Conservation (phyloP, 140 eudicot genomes). For the Stevia rebaudiana region DNA sequence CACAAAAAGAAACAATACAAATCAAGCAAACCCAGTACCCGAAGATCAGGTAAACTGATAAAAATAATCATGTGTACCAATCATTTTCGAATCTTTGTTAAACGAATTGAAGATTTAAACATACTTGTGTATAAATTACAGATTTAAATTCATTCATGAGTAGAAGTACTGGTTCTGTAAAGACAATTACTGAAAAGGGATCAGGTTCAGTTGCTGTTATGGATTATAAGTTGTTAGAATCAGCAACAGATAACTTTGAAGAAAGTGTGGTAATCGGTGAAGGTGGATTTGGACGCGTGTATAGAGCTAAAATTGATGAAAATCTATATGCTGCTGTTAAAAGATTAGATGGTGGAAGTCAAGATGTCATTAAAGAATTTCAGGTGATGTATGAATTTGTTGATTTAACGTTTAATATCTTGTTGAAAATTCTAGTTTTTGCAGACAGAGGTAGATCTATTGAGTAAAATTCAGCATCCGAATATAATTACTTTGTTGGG, state of each 20-base stretch:
- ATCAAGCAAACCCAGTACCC: constrained; percentile 22
- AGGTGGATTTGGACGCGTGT: constrained; percentile 77
- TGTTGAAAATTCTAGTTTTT: constrained; percentile 10
- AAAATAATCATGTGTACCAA: constrained; percentile 18
- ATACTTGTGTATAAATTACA: constrained; percentile 9
- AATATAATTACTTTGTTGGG: constrained; percentile 68
- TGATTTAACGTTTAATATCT: neutral
- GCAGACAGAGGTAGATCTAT: constrained; percentile 71
- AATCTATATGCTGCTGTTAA: constrained; percentile 56
- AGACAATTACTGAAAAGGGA: constrained; percentile 28
- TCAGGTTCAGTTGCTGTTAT: constrained; percentile 33
- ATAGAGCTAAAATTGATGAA: constrained; percentile 47
- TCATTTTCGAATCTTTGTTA: neutral
- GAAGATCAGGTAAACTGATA: constrained; percentile 14
- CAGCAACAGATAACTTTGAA: constrained; percentile 47
- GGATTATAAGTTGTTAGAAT: constrained; percentile 49
- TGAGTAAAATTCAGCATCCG: constrained; percentile 71
- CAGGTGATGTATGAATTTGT: constrained; percentile 34
- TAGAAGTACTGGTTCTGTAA: constrained; percentile 18
- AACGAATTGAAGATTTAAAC: neutral
- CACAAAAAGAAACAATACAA: constrained; percentile 35
- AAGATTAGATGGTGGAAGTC: constrained; percentile 41
- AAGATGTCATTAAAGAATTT: constrained; percentile 53
- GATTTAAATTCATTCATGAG: constrained; percentile 37
- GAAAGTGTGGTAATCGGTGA: constrained; percentile 56